A percentile compares a stretch with the other conserved stretches of the same genome.
These are phyloP conservation scores for Phaffia australis DNA, from an alignment of 768 basidiomycete genomes.

Conservation along the genomic window DNA sequence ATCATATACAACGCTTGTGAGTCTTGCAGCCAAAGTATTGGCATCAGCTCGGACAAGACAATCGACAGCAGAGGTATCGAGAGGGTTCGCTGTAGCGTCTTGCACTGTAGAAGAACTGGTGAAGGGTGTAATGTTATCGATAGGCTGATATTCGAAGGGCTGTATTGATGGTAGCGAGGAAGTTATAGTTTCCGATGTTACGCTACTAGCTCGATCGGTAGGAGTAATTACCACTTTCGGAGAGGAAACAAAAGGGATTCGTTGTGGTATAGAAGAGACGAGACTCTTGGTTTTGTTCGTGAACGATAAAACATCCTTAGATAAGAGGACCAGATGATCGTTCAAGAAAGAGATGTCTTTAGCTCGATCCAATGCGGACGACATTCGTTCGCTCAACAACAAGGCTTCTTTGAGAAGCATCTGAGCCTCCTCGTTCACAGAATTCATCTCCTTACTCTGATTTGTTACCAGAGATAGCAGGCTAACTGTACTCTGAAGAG, in stretches of 20 bases:
- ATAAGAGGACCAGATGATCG: not conserved
- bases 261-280: not conserved
- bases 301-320: no score
- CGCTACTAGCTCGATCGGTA: not conserved
- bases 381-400: no score
- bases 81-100: no score
- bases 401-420: no score
- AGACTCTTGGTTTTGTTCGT: not conserved
- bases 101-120: not conserved
- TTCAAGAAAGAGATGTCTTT: not conserved
- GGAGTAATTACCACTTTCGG: not conserved
- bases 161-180: not conserved
- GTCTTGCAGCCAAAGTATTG: constrained; percentile 5
- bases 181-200: not conserved
- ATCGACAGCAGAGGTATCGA: constrained; percentile 12
- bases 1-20: not conserved
- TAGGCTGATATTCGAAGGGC: not conserved
- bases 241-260: constrained; percentile 16
- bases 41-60: constrained; percentile 2
- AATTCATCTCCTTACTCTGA: no score
- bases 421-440: no score
- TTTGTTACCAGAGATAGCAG: no score
- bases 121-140: not conserved
- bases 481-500: no score
- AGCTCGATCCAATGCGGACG: no score